These are phyloP conservation scores for Zygosaccharomyces rouxii DNA, from an alignment of 805 yeast genomes.

Conservation along the genomic window DNA sequence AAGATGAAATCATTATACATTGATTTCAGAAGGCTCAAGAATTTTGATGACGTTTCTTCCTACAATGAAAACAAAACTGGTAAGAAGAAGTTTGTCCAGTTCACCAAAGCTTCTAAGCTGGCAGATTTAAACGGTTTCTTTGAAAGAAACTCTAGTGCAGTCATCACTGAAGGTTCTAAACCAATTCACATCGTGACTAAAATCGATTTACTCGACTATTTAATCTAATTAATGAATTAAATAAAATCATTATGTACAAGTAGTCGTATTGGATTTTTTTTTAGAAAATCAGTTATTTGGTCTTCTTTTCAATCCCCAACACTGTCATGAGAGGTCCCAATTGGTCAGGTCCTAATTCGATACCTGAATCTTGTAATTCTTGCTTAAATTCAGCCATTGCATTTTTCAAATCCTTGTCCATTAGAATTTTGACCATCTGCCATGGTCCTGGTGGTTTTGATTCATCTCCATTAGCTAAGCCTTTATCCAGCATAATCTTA, in stretches of 20 bases:
- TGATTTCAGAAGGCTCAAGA: slow-evolving; percentile 70
- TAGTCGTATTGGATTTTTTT: slow-evolving; percentile 1
- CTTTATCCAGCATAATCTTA: slow-evolving; percentile 22
- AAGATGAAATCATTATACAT: slow-evolving; percentile 48
- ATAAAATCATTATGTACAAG: slow-evolving; percentile 9
- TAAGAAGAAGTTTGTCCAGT: slow-evolving; percentile 61
- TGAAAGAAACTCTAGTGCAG: slow-evolving; percentile 79
- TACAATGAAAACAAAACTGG: slow-evolving; percentile 58
- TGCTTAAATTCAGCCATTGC: slow-evolving; percentile 26
- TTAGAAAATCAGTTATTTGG: not conserved
- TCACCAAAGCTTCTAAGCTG: slow-evolving; percentile 62
- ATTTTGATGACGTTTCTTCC: slow-evolving; percentile 53
- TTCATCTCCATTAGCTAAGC: slow-evolving; percentile 17
- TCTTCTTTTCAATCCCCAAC: slow-evolving; percentile 25
- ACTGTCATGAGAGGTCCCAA: slow-evolving; percentile 29
- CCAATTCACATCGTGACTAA: slow-evolving; percentile 85
- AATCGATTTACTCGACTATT: slow-evolving; percentile 67
- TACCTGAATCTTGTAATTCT: slow-evolving; percentile 28
- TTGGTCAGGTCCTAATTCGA: slow-evolving; percentile 28
- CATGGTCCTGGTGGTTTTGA: slow-evolving; percentile 20
- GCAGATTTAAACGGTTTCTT: slow-evolving; percentile 70
- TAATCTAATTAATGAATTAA: slow-evolving; percentile 11
- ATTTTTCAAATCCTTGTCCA: slow-evolving; percentile 25
- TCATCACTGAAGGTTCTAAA: slow-evolving; percentile 69
- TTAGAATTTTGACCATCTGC: slow-evolving; percentile 28